These are phyloP conservation scores for Penicillium psychrofluorescens DNA, from an alignment of 495 filamentous ascomycete genomes.

Conservation along the genomic window DNA sequence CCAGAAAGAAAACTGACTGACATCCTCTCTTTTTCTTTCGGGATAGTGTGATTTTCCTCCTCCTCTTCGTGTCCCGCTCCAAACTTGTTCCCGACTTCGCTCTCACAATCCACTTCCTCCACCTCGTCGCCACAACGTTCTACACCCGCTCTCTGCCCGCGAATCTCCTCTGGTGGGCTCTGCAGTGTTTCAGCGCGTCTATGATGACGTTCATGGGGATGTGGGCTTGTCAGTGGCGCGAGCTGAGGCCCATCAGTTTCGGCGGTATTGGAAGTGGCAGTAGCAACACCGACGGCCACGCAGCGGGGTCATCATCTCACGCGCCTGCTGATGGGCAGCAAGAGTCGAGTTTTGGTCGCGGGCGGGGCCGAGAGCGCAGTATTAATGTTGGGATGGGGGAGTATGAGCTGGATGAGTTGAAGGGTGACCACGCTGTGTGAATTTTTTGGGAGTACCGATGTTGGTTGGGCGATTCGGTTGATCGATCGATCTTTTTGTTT, in stretches of 20 bases:
- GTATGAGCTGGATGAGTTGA: constrained; percentile 78
- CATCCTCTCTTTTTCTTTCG: background rate
- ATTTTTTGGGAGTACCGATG: background rate
- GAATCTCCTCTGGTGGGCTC: constrained; percentile 79
- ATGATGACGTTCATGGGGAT: constrained; percentile 70
- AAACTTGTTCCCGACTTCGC: constrained; percentile 94
- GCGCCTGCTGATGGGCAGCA: constrained; percentile 16
- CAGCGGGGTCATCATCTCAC: constrained; percentile 13
- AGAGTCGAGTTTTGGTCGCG: constrained; percentile 24
- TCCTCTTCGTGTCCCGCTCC: constrained; percentile 72
- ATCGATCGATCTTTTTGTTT: background rate
- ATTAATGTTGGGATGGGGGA: constrained; percentile 49
- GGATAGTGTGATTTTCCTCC: constrained; percentile 58
- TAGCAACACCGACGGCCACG: constrained; percentile 2
- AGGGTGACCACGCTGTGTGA: constrained; percentile 34
- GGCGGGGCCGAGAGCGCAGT: constrained; percentile 29
- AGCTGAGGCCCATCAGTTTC: constrained; percentile 83
- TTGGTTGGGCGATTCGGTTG: background rate
- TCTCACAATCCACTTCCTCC: constrained; percentile 78
- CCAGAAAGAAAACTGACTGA: background rate
- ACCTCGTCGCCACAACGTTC: constrained; percentile 67
- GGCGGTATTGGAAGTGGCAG: constrained; percentile 48
- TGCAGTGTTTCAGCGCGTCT: constrained; percentile 61
- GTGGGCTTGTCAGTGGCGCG: constrained; percentile 86
- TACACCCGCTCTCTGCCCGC: constrained; percentile 69